These are phyloP conservation scores for Amylocystis lapponica DNA, from an alignment of 768 basidiomycete genomes.

Conservation along the genomic window DNA sequence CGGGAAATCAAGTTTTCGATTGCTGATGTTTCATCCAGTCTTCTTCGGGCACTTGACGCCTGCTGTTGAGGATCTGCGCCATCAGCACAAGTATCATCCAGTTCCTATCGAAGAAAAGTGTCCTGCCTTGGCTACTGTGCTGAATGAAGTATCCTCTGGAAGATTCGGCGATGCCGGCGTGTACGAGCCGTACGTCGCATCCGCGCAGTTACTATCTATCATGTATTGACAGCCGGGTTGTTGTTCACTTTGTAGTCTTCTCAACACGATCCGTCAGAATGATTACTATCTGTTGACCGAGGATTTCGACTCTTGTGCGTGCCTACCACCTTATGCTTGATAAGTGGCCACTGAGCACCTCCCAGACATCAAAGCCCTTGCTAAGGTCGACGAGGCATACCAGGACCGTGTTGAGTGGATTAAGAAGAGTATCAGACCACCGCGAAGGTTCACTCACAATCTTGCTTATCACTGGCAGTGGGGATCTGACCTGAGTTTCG, in stretches of 20 bases:
- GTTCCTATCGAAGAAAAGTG: constrained; percentile 78
- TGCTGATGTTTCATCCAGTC: constrained; percentile 38
- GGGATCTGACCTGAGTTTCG: background rate
- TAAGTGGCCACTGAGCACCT: background rate
- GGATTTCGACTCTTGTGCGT: constrained; percentile 89
- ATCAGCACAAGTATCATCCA: constrained; percentile 82
- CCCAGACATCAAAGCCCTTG: constrained; percentile 73
- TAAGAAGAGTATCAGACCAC: constrained; percentile 85
- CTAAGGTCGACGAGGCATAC: constrained; percentile 88
- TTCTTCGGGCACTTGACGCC: constrained; percentile 89
- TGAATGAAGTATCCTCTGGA: constrained; percentile 71
- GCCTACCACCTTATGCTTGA: background rate
- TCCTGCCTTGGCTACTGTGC: constrained; percentile 71
- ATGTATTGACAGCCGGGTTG: background rate
- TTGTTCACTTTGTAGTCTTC: constrained; percentile 35
- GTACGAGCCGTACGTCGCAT: constrained; percentile 77
- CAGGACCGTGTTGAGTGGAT: constrained; percentile 81
- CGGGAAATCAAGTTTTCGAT: background rate
- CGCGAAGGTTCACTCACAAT: constrained; percentile 46
- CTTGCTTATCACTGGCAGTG: background rate
- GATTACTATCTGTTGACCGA: constrained; percentile 84
- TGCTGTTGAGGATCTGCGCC: constrained; percentile 81
- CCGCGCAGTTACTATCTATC: no score
- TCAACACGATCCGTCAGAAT: constrained; percentile 70
- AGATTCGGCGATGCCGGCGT: constrained; percentile 72